Base-by-base conservation (phyloP, 2,329 filamentous ascomycete genomes). In the Trichoderma semiorbis region DNA sequence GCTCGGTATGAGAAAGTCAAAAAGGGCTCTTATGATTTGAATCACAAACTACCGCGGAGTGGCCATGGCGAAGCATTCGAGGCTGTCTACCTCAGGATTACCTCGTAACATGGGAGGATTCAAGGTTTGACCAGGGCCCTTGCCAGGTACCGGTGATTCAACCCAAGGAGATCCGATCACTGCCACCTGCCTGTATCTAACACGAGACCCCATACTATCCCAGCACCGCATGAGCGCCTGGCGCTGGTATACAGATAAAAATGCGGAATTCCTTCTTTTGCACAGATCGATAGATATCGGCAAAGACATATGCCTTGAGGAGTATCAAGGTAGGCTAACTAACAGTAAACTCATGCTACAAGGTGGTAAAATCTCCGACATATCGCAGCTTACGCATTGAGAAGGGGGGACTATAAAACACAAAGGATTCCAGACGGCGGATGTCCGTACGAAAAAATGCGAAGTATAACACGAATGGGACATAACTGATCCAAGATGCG, bases 81-180 rank as follows among this genome's bases (percentile, higher is more conserved):
- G 50, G 30, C n/a, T 57, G 32, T n/a, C 53, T 26, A 34, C 28
- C 28, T 60, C 57, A 60, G 57, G 7, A 21, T n/a, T 18, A 43
- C 36, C 30, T 32, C 21, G 36, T 30, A 47, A 62, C 66, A 12
- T 14, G 55, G 50, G 57, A 62, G 39, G 55, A 60, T 69, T 61
- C 66, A 28, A 53, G 16, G 57, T 69, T 69, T 28, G 66, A 69
- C 66, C 66, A 32, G 66, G 66, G 57, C 28, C 66, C 36, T 61
- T 43, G 66, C 66, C 66, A 47, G 55, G 60, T 11, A 43, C 28
- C n/a, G 11, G 50, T 26, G 26, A 30, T 28, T 58, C 64, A 39
- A 57, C 50, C 64, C 47, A 50, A 11, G 18, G 32, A 58, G 50
- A 58, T 57, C 18, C 18, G 24, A 58, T 67, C 24, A 28, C 47